phyloP scores from a whole-genome alignment of 1,284 basidiomycete genomes.

The Leucoagaricus sp. region DNA sequence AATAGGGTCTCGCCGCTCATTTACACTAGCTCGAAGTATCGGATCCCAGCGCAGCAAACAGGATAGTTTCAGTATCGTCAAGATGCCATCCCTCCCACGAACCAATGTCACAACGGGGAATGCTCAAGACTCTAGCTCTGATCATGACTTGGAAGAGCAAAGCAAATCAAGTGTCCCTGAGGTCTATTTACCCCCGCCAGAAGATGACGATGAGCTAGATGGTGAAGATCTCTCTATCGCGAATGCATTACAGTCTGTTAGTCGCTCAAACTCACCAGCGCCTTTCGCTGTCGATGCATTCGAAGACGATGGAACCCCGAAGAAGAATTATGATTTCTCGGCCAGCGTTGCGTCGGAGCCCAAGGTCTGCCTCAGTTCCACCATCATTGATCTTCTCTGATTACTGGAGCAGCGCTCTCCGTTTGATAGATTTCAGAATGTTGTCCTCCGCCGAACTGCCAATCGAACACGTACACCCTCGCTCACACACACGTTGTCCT shows the following conservation, averaged over 20 bases:
- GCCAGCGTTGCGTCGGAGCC: slow-evolving; percentile 64
- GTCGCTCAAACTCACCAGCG: slow-evolving; percentile 56
- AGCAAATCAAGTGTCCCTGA: slow-evolving; percentile 54
- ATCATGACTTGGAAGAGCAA: slow-evolving; percentile 42
- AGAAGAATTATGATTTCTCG: slow-evolving; percentile 62
- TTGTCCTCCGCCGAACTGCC: slow-evolving; percentile 55
- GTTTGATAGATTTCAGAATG: slow-evolving; percentile 65
- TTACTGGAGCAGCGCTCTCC: slow-evolving; percentile 54
- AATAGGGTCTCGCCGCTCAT: slow-evolving; percentile 53
- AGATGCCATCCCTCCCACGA: slow-evolving; percentile 54
- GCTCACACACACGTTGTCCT: slow-evolving; percentile 63
- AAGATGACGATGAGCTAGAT: slow-evolving; percentile 39
- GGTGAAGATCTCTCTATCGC: slow-evolving; percentile 48
- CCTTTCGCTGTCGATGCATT: slow-evolving; percentile 35
- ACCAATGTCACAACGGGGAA: slow-evolving; percentile 31
- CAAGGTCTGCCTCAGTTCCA: slow-evolving; percentile 44
- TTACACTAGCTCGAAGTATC: slow-evolving; percentile 34
- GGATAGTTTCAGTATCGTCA: slow-evolving; percentile 61
- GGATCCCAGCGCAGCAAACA: slow-evolving; percentile 31
- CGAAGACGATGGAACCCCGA: slow-evolving; percentile 42
- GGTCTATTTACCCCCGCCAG: slow-evolving; percentile 49
- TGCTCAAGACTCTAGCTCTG: slow-evolving; percentile 31
- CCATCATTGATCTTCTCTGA: not conserved
- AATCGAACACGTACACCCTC: slow-evolving; percentile 70
- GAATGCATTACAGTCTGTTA: slow-evolving; percentile 62